Evolutionary conservation across 768 basidiomycete species (phyloP).

Genomic region (Hydnum rufescens): DNA sequence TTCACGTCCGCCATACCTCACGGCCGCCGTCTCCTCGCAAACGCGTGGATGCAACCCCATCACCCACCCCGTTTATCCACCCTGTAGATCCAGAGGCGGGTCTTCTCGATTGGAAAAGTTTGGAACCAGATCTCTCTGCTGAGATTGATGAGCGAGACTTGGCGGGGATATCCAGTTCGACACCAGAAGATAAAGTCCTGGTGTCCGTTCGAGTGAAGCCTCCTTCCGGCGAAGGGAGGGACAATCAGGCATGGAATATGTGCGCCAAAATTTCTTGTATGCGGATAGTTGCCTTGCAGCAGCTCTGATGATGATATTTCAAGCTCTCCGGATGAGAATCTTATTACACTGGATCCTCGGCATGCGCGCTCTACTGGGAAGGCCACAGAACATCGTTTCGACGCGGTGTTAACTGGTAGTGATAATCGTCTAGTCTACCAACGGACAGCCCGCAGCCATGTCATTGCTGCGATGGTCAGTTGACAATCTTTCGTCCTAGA

Average conservation of each 20-base stretch:
- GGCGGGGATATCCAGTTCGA: slow-evolving; percentile 10
- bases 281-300: neutral
- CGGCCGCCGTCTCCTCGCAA: neutral
- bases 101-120: slow-evolving; percentile 51
- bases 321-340: neutral
- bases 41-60: neutral
- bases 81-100: slow-evolving; percentile 43
- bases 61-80: neutral
- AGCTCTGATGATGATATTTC: neutral
- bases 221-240: slow-evolving; percentile 22
- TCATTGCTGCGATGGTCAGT: slow-evolving; percentile 25
- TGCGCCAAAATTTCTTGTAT: neutral
- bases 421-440: slow-evolving; percentile 60
- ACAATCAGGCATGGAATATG: slow-evolving; percentile 23
- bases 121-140: slow-evolving; percentile 33
- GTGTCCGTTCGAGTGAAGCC: slow-evolving; percentile 69
- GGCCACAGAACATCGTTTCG: neutral
- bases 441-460: slow-evolving; percentile 56
- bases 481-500: too few species aligned
- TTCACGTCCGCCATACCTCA: neutral
- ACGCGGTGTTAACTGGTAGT: slow-evolving; percentile 43
- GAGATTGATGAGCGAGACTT: slow-evolving; percentile 38
- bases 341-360: slow-evolving; percentile 1
- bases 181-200: slow-evolving; percentile 47
- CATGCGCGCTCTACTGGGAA: slow-evolving; percentile 26